Percentiles rank a stretch among this genome's conserved stretches.
Evolutionary conservation across 352 stramenopile genomes (phyloP).

Genomic region (Thalassiosira sp.): DNA sequence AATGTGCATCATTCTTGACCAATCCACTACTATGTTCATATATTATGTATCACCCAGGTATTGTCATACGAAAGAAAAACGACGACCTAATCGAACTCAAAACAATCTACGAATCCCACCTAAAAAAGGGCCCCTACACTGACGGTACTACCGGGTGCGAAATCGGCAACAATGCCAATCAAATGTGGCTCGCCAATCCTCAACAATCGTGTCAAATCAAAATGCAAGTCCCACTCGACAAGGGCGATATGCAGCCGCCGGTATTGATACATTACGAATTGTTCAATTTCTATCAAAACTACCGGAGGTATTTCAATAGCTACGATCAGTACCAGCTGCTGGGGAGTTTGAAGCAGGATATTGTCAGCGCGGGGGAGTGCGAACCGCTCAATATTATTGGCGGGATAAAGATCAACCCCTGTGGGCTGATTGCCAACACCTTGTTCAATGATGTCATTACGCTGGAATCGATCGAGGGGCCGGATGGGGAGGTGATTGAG

Average conservation of each 20-base stretch:
- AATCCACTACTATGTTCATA: too few species aligned
- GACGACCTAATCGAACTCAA: slow-evolving; percentile 69
- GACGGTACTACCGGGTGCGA: slow-evolving; percentile 46
- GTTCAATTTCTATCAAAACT: slow-evolving; percentile 99
- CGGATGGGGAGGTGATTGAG: slow-evolving; percentile 23
- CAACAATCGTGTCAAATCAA: slow-evolving; percentile 38
- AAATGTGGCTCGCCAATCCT: slow-evolving; percentile 50
- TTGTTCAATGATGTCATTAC: slow-evolving; percentile 95
- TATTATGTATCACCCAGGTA: too few species aligned
- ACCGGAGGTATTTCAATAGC: slow-evolving; percentile 91
- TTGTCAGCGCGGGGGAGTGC: slow-evolving; percentile 75
- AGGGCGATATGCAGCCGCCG: slow-evolving; percentile 90
- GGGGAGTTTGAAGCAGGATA: slow-evolving; percentile 26
- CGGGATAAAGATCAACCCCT: slow-evolving; percentile 90
- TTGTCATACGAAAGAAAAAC: slow-evolving; percentile 60
- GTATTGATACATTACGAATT: slow-evolving; percentile 99
- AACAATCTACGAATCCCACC: slow-evolving; percentile 65
- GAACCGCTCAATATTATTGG: slow-evolving; percentile 87
- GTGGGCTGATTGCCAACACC: slow-evolving; percentile 97
- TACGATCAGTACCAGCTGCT: slow-evolving; percentile 87
- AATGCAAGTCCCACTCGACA: slow-evolving; percentile 37
- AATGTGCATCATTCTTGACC: too few species aligned
- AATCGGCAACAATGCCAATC: slow-evolving; percentile 54
- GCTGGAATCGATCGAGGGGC: slow-evolving; percentile 49
- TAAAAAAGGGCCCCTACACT: slow-evolving; percentile 25